Base-by-base conservation (phyloP, 1,284 basidiomycete genomes). In the Rhodotorula mucilaginosa region DNA sequence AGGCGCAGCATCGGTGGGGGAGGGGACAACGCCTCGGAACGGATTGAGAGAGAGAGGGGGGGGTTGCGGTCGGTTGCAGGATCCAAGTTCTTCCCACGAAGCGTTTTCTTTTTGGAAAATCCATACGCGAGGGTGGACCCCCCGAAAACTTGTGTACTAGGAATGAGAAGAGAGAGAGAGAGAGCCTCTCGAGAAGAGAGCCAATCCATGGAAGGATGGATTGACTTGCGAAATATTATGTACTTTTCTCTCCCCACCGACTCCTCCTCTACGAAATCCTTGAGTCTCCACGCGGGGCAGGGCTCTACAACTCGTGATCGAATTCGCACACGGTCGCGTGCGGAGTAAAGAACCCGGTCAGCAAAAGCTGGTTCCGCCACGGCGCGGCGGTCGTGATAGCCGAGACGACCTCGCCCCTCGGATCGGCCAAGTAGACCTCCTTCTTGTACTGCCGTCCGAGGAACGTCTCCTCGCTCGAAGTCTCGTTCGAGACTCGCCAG, bases 291-390 rank as follows among this genome's bases (percentile, higher is more conserved):
- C 39, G 39, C 39, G 39, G 39, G 2, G 39, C 39, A 2, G 39
- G 39, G 39, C 39, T 44, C 39, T 59, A 59, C 44, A 59, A 49
- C 61, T 29, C 23, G 48, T 63, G n/a, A 16, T 51, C 26, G 16
- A 59, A 8, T 34, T 21, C 34, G 59, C 65, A 67, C 21, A 67
- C 60, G 15, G 61, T 60, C 10, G 51, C 65, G 6, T 61, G 46
- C 44, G 61, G 54, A 31, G 65, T 48, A 23, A 67, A 61, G 65
- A 49, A 57, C 58, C 77, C 77, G 8, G 77, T 76, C 7, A 76
- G 39, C 56, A 77, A 67, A 16, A 78, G 66, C 62, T 76, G 69
- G 52, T 70, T 65, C n/a, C 62, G 57, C 46, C 71, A 74, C 8
- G 74, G 70, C 26, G 67, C 72, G 2, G 71, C 75, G 4, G 72